A percentile compares a stretch with the other conserved stretches of the same genome.
These are phyloP conservation scores for Candida gigantensis DNA, from an alignment of 1,139 yeast genomes.

Conservation along the genomic window DNA sequence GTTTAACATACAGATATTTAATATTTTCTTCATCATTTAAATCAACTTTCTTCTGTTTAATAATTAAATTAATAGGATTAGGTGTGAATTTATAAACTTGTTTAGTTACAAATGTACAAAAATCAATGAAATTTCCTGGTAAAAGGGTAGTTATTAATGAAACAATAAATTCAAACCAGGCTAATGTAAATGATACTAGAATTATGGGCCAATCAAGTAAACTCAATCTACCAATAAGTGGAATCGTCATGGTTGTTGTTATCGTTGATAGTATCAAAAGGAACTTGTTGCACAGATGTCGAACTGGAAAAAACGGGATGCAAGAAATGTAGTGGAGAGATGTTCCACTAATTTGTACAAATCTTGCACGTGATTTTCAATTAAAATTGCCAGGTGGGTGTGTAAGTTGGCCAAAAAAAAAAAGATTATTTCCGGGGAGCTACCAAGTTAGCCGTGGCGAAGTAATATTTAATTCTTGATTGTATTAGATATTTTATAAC, in stretches of 20 bases:
- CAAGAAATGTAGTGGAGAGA: too few relatives aligned
- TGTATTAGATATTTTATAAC: too few relatives aligned
- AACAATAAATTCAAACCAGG: slow-evolving; percentile 43
- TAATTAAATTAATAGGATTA: slow-evolving; percentile 32
- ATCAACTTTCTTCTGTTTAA: slow-evolving; percentile 12
- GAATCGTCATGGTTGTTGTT: slow-evolving; percentile 36
- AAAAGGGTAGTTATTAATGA: slow-evolving; percentile 35
- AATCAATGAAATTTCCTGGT: slow-evolving; percentile 32
- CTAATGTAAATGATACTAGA: slow-evolving; percentile 34
- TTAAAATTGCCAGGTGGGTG: too few relatives aligned
- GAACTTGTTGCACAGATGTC: background rate
- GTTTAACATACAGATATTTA: slow-evolving; percentile 14
- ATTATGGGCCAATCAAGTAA: slow-evolving; percentile 40
- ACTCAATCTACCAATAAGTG: slow-evolving; percentile 38
- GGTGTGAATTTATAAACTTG: slow-evolving; percentile 30
- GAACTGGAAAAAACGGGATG: too few relatives aligned
- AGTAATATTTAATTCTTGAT: too few relatives aligned
- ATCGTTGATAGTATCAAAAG: slow-evolving; percentile 15
- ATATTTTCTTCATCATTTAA: slow-evolving; percentile 14
- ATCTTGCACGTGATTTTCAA: too few relatives aligned
- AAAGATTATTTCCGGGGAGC: too few relatives aligned
- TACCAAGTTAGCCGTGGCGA: too few relatives aligned
- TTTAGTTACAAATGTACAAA: slow-evolving; percentile 31
- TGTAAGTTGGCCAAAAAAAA: too few relatives aligned
- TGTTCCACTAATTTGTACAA: too few relatives aligned